phyloP scores from a whole-genome alignment of 352 stramenopile species.

The Phytophthora vignae region DNA sequence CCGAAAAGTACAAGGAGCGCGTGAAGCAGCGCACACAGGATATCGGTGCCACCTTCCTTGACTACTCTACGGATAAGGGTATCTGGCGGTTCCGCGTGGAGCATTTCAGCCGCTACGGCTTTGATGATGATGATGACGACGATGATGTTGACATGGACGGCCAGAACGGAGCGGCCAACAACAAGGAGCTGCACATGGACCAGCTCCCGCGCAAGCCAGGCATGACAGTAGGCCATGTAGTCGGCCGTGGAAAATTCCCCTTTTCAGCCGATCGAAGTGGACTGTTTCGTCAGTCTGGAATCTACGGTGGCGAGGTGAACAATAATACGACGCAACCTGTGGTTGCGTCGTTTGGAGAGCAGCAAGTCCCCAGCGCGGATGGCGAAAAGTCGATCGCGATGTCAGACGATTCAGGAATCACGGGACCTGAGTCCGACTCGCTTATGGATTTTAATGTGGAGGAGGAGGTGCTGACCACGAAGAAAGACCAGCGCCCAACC shows the following conservation, averaged over 20 bases:
- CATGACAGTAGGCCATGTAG: conserved; percentile 32
- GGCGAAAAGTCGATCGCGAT: conserved; percentile 31
- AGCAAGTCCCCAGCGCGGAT: conserved; percentile 12
- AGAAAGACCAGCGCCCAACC: conserved; percentile 34
- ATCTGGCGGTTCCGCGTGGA: conserved; percentile 89
- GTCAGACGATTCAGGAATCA: conserved; percentile 11
- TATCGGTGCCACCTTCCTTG: conserved; percentile 81
- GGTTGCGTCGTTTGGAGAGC: conserved; percentile 49
- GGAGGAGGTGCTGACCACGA: conserved; percentile 21
- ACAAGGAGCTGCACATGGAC: conserved; percentile 26
- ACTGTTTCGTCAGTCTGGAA: conserved; percentile 56
- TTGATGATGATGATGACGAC: conserved; percentile 77
- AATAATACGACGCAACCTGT: too few species aligned
- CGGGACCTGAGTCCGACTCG: conserved; percentile 7
- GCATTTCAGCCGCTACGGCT: conserved; percentile 88
- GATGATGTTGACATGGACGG: conserved; percentile 54
- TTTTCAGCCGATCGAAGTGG: conserved; percentile 45
- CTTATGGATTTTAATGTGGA: conserved; percentile 31
- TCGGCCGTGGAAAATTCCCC: conserved; percentile 22
- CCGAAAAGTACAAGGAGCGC: conserved; percentile 76
- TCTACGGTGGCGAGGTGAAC: conserved; percentile 40
- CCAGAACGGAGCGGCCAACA: conserved; percentile 19
- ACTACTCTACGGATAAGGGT: conserved; percentile 76
- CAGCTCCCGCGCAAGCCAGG: conserved; percentile 37
- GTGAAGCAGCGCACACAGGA: conserved; percentile 80